phyloP scores from a whole-genome alignment of 257 asterid genomes.

The Gynochthodes officinalis region DNA sequence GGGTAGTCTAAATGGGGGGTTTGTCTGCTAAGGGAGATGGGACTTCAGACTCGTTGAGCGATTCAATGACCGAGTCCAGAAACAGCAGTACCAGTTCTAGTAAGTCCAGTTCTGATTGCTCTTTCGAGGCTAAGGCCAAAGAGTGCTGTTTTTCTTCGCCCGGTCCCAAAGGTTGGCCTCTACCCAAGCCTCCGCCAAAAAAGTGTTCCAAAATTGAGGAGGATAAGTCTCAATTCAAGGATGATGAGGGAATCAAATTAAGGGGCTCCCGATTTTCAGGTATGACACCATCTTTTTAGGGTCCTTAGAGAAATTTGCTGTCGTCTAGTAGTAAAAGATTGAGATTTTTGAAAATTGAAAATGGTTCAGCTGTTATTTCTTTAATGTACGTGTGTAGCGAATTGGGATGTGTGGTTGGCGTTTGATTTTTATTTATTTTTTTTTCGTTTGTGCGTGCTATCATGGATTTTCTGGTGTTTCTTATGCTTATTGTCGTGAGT shows the following conservation, averaged over 20 bases:
- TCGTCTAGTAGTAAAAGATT: too few species aligned
- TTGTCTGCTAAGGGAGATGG: constrained; percentile 38
- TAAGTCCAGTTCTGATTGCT: constrained; percentile 46
- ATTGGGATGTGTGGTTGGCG: background rate
- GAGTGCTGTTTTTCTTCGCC: constrained; percentile 22
- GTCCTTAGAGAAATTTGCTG: background rate
- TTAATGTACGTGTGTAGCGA: background rate
- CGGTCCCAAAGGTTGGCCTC: constrained; percentile 60
- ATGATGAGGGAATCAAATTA: constrained; percentile 24
- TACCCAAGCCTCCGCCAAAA: constrained; percentile 37
- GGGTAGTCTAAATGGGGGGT: constrained; percentile 43
- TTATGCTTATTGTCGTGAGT: background rate
- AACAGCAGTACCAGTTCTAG: constrained; percentile 42
- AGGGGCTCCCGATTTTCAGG: constrained; percentile 59
- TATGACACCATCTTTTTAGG: constrained; percentile 11
- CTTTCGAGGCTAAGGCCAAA: constrained; percentile 24
- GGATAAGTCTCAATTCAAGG: constrained; percentile 19
- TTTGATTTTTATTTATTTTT: background rate
- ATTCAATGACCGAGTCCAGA: constrained; percentile 43
- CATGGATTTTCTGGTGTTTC: background rate
- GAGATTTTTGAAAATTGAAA: background rate
- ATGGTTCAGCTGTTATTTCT: background rate
- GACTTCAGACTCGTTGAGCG: constrained; percentile 35
- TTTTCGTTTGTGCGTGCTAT: too few species aligned
- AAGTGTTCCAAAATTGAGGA: constrained; percentile 34